Base-by-base conservation (phyloP, 129 eudicot species). In the Apium graveolens region DNA sequence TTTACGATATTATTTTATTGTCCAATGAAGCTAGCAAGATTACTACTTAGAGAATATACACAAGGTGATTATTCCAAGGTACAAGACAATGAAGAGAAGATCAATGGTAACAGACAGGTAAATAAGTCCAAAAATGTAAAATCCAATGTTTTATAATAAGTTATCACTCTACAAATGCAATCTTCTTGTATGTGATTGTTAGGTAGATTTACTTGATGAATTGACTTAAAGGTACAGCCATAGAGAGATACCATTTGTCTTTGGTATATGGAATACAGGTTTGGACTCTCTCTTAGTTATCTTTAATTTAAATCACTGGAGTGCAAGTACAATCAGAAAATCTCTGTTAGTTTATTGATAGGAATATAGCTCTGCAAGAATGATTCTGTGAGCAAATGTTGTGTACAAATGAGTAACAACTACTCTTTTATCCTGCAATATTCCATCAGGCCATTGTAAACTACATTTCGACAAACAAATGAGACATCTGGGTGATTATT, bases 31-130 rank as follows among this genome's bases (percentile, higher is more conserved):
- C 37, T 29, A 12, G 38, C 31, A 27, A 65, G 70, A 65, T 29
- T 65, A 11, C 20, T 65, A 29, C 39, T 66, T 21, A 32, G 11
- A 27, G 24, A 27, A 66, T 66, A 31, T 66, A 14, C 37, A 31
- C 37, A 31, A 66, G 10, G 41, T 66, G 72, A 66, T 62, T 26
- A 65, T 65, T 65, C 21, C 70, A 65, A 65, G 70, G 70, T 65
- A 65, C 3, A 65, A 65, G 38, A 65, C 70, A 65, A 65, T 65
- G 70, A 5, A 29, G 70, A 65, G 38, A 13, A 65, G 70, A 31
- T 57, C 39, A 65, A 31, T 11, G 7, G 38, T 60, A n/a, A n/a
- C 39, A 66, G 72, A 32, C 39, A 66, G 37, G 72, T 66, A 66
- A 13, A 24, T 14, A 11, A 27, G 39, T 66, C 41, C 72, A 66